These are phyloP conservation scores for Fusarium globosum DNA, from an alignment of 2,329 filamentous ascomycete species.

Conservation along the genomic window DNA sequence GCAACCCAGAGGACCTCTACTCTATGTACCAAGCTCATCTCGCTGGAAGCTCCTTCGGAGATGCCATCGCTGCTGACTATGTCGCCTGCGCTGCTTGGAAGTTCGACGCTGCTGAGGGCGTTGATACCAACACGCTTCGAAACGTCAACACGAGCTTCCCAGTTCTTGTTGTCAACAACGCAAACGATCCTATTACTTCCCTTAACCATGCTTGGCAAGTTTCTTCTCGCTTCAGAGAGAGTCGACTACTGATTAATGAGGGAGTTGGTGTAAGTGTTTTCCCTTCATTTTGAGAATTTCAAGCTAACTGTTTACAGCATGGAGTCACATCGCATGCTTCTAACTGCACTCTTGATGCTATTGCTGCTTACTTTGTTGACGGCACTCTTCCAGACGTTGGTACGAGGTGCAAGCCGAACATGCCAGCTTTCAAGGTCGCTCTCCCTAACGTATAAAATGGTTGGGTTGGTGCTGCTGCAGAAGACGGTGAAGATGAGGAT, in stretches of 20 bases:
- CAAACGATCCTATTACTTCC: conserved; percentile 36
- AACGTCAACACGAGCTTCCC: conserved; percentile 37
- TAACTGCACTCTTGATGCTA: conserved; percentile 13
- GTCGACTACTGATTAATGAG: conserved; percentile 35
- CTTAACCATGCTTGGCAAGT: conserved; percentile 30
- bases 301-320: conserved; percentile 7
- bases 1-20: conserved; percentile 21
- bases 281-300: fast-evolving
- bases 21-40: conserved; percentile 19
- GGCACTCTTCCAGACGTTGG: conserved; percentile 17
- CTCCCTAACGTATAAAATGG: not conserved
- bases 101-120: conserved; percentile 24
- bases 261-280: conserved; percentile 34
- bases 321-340: conserved; percentile 30
- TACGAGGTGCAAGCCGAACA: conserved; percentile 18
- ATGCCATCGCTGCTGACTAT: conserved; percentile 10
- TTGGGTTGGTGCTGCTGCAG: not conserved
- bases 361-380: conserved; percentile 20
- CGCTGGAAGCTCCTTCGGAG: conserved; percentile 26
- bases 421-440: conserved; percentile 23
- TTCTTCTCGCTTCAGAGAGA: conserved; percentile 28
- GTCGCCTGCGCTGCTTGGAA: conserved; percentile 26
- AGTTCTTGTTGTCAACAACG: conserved; percentile 33
- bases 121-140: conserved; percentile 22
- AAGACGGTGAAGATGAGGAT: not conserved